Conservation (phyloP, 2,329 filamentous ascomycete species). For the Ascochyta clinopodiicola region DNA sequence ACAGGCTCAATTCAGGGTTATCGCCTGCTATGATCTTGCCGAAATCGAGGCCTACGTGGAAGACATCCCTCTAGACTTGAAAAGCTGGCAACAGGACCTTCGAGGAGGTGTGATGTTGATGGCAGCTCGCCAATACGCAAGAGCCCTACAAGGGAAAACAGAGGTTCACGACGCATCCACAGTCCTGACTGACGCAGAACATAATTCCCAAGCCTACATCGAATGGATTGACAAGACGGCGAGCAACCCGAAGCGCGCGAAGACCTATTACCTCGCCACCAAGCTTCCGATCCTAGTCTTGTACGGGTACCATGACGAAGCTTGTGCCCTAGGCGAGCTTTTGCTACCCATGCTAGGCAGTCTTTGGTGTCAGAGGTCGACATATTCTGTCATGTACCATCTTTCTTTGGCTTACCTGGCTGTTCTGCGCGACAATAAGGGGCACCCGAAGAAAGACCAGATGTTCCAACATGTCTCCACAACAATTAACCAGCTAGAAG, state of each 20-base stretch:
- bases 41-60: constrained; percentile 75
- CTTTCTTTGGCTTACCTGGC: constrained; percentile 52
- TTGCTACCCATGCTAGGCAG: constrained; percentile 51
- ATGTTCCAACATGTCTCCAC: constrained; percentile 62
- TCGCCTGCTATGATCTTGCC: constrained; percentile 70
- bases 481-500: constrained; percentile 67
- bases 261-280: constrained; percentile 71
- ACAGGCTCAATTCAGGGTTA: constrained; percentile 70
- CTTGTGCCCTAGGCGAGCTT: constrained; percentile 51
- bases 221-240: constrained; percentile 54
- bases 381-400: constrained; percentile 53
- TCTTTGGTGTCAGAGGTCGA: constrained; percentile 53
- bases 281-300: constrained; percentile 51
- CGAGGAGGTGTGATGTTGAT: constrained; percentile 74
- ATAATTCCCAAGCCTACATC: constrained; percentile 66
- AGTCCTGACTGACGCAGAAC: constrained; percentile 72
- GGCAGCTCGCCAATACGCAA: constrained; percentile 68
- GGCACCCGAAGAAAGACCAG: constrained; percentile 50
- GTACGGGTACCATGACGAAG: constrained; percentile 53
- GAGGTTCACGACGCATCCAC: constrained; percentile 56
- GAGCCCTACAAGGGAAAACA: constrained; percentile 79
- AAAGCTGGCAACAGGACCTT: constrained; percentile 73
- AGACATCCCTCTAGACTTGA: constrained; percentile 75
- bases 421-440: constrained; percentile 47
- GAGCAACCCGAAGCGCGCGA: constrained; percentile 67